phyloP scores from a whole-genome alignment of 805 yeast species.

The Wickerhamiella occidentalis region DNA sequence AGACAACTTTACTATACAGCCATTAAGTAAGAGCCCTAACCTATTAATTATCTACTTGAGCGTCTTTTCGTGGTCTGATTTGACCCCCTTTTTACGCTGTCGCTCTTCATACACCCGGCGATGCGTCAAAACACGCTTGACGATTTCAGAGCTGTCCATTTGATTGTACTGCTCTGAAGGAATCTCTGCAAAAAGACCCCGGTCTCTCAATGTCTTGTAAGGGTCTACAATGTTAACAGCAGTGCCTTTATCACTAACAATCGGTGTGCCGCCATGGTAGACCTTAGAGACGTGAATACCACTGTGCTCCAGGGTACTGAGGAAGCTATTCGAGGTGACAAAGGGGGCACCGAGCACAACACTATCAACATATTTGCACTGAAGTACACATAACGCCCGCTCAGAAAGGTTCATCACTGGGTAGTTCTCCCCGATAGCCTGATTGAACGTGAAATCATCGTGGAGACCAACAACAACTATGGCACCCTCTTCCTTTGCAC shows the following conservation, averaged over 20 bases:
- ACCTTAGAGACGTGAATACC: constrained; percentile 32
- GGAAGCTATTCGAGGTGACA: background rate
- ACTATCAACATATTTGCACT: constrained; percentile 75
- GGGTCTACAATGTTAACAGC: constrained; percentile 27
- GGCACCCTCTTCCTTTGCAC: constrained; percentile 31
- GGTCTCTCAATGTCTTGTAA: constrained; percentile 29
- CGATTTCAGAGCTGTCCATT: constrained; percentile 59
- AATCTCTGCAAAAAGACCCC: constrained; percentile 33
- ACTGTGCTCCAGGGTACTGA: constrained; percentile 31
- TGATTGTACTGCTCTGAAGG: constrained; percentile 49
- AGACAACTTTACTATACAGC: too few species aligned
- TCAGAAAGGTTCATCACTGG: constrained; percentile 85
- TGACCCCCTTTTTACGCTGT: constrained; percentile 78
- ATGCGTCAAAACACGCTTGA: constrained; percentile 57
- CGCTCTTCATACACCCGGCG: constrained; percentile 69
- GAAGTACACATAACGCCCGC: constrained; percentile 75
- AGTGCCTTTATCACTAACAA: constrained; percentile 27
- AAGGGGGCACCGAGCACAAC: constrained; percentile 58
- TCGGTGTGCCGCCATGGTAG: constrained; percentile 48
- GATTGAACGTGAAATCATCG: constrained; percentile 45
- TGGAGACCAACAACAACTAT: constrained; percentile 56
- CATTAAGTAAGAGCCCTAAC: background rate
- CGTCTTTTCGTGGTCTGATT: constrained; percentile 34
- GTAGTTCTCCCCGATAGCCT: constrained; percentile 47
- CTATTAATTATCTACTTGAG: constrained; percentile 18